Percentiles rank a stretch among this genome's conserved stretches.
Evolutionary conservation across 2,329 filamentous ascomycete genomes (phyloP).

Genomic region (Penicillium sp.): DNA sequence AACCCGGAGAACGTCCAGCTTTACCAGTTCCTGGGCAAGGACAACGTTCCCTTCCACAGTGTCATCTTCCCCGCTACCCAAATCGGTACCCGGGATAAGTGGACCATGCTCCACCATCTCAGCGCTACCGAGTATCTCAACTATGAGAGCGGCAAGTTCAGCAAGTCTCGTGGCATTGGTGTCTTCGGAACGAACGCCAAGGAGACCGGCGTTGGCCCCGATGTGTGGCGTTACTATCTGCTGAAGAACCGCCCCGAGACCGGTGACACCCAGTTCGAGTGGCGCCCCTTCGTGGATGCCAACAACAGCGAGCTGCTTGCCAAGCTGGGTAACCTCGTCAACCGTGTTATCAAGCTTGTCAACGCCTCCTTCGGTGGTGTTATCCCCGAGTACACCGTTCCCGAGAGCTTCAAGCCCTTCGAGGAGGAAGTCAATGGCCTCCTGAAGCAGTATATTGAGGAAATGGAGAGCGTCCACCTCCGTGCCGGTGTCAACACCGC

Average conservation of each 20-base stretch:
- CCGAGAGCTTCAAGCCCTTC: constrained; percentile 45
- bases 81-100: constrained; percentile 79
- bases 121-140: constrained; percentile 89
- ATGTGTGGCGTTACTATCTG: constrained; percentile 94
- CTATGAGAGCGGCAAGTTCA: constrained; percentile 89
- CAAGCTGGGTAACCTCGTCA: constrained; percentile 73
- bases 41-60: constrained; percentile 84
- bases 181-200: constrained; percentile 90
- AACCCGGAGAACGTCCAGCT: constrained; percentile 84
- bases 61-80: constrained; percentile 90
- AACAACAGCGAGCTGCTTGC: constrained; percentile 89
- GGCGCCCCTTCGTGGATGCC: constrained; percentile 76
- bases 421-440: constrained; percentile 54
- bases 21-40: constrained; percentile 96
- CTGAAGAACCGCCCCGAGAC: constrained; percentile 83
- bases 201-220: constrained; percentile 79
- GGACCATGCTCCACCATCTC: constrained; percentile 87
- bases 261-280: constrained; percentile 86
- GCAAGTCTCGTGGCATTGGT: constrained; percentile 84
- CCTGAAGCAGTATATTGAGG: constrained; percentile 59
- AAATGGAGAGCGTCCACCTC: constrained; percentile 64
- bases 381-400: constrained; percentile 46
- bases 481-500: constrained; percentile 58
- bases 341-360: constrained; percentile 72
- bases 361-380: constrained; percentile 69